Evolutionary conservation across 1,284 basidiomycete genomes (phyloP).

Genomic region (Vanrija sp.): DNA sequence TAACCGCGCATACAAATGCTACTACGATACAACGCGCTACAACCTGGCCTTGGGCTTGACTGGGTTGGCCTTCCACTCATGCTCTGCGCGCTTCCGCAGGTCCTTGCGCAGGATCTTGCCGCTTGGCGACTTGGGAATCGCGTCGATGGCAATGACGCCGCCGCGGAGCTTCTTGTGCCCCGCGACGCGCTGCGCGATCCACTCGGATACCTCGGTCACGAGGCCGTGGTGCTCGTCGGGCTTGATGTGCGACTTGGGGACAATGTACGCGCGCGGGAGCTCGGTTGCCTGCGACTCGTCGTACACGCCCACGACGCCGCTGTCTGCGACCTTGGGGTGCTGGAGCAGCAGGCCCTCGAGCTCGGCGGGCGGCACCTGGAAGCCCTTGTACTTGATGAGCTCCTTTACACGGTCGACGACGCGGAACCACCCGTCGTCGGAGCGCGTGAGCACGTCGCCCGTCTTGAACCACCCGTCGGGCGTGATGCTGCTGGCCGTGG

Average conservation of each 20-base stretch:
- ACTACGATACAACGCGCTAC: neutral
- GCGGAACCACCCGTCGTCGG: constrained; percentile 56
- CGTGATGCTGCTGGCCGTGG: constrained; percentile 56
- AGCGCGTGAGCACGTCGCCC: constrained; percentile 63
- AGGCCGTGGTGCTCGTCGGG: constrained; percentile 42
- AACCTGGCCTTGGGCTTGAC: constrained; percentile 3
- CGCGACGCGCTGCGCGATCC: constrained; percentile 58
- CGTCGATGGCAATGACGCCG: constrained; percentile 50
- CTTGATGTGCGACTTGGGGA: constrained; percentile 27
- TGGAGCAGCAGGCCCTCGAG: constrained; percentile 68
- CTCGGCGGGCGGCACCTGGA: constrained; percentile 71
- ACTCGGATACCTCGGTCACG: constrained; percentile 53
- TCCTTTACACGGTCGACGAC: constrained; percentile 61
- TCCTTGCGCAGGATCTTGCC: constrained; percentile 45
- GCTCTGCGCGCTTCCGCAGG: constrained; percentile 28
- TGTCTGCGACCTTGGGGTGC: constrained; percentile 66
- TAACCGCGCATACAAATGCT: too few species aligned
- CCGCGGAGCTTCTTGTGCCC: constrained; percentile 52
- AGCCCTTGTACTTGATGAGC: constrained; percentile 68
- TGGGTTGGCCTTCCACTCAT: constrained; percentile 21
- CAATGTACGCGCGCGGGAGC: constrained; percentile 55
- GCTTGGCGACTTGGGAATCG: constrained; percentile 49
- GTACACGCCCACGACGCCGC: constrained; percentile 66
- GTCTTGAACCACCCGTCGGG: constrained; percentile 71
- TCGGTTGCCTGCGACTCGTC: constrained; percentile 64